These are phyloP conservation scores for Paracoccidioides lutzii DNA, from an alignment of 2,329 filamentous ascomycete genomes.

Conservation along the genomic window DNA sequence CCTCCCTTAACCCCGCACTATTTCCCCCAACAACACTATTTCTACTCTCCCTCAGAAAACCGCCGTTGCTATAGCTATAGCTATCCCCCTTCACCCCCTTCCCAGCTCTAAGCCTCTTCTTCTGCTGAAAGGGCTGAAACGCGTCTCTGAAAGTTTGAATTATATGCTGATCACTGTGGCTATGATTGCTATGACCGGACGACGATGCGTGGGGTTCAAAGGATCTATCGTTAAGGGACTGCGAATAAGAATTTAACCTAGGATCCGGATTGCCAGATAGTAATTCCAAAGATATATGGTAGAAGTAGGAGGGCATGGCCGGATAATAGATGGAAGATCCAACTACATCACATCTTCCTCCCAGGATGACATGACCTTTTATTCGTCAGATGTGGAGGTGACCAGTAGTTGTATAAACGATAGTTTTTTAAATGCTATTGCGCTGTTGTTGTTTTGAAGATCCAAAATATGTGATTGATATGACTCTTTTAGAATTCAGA, in stretches of 20 bases:
- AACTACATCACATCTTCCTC: not conserved
- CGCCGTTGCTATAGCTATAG: not conserved
- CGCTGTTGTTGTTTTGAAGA: too few relatives aligned
- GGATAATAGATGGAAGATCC: conserved; percentile 4
- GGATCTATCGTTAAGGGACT: not conserved
- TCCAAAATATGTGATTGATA: too few relatives aligned
- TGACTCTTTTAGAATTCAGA: too few relatives aligned
- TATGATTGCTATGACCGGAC: not conserved
- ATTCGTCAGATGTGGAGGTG: too few relatives aligned
- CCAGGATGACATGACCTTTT: too few relatives aligned
- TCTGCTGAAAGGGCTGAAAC: not conserved
- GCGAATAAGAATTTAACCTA: too few relatives aligned
- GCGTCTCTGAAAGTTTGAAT: not conserved
- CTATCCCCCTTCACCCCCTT: not conserved
- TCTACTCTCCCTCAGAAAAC: not conserved
- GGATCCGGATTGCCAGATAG: conserved; percentile 24
- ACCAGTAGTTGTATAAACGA: too few relatives aligned
- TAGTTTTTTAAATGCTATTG: too few relatives aligned
- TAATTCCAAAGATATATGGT: conserved; percentile 49
- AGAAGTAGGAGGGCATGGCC: conserved; percentile 50
- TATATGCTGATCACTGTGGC: not conserved
- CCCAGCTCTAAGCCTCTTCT: not conserved
- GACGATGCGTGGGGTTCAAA: not conserved
- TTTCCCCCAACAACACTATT: not conserved
- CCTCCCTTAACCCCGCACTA: not conserved